These are phyloP conservation scores for Recurvomyces mirabilis DNA, from an alignment of 495 filamentous ascomycete genomes.

Conservation along the genomic window DNA sequence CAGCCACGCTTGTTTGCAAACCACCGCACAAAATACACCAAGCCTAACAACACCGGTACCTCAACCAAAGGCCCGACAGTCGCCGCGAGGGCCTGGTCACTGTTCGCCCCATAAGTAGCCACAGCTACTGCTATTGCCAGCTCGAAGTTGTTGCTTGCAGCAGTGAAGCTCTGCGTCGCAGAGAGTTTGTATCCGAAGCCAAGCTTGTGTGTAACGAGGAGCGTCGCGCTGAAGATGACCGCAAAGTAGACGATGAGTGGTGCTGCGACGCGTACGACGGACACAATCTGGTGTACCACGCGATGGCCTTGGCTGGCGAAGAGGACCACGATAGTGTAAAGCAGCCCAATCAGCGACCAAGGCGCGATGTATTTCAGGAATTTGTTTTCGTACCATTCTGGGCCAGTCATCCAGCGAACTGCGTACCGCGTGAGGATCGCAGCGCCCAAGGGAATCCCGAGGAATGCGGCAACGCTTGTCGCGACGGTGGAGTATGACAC, in stretches of 20 bases:
- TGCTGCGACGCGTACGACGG: conserved; percentile 66
- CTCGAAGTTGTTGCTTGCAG: conserved; percentile 94
- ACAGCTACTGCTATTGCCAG: conserved; percentile 85
- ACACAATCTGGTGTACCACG: conserved; percentile 75
- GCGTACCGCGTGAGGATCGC: conserved; percentile 63
- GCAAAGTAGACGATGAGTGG: conserved; percentile 73
- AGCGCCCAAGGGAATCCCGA: conserved; percentile 73
- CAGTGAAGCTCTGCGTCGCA: conserved; percentile 81
- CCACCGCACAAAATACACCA: conserved; percentile 14
- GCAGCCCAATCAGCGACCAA: conserved; percentile 69
- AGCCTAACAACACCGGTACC: conserved; percentile 43
- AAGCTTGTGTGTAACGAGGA: conserved; percentile 40
- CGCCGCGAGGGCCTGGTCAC: conserved; percentile 73
- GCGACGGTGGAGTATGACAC: conserved; percentile 63
- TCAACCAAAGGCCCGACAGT: conserved; percentile 88
- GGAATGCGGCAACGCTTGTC: conserved; percentile 68
- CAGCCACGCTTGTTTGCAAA: conserved; percentile 9
- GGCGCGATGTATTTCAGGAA: conserved; percentile 62
- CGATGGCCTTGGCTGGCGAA: conserved; percentile 72
- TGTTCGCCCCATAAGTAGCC: conserved; percentile 67
- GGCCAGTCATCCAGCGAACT: conserved; percentile 43
- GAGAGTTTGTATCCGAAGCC: conserved; percentile 65
- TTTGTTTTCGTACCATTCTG: conserved; percentile 51
- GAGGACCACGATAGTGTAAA: conserved; percentile 77
- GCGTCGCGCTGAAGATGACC: conserved; percentile 59